Conservation (phyloP, 257 asterid species). For the Leptodermis oblonga region DNA sequence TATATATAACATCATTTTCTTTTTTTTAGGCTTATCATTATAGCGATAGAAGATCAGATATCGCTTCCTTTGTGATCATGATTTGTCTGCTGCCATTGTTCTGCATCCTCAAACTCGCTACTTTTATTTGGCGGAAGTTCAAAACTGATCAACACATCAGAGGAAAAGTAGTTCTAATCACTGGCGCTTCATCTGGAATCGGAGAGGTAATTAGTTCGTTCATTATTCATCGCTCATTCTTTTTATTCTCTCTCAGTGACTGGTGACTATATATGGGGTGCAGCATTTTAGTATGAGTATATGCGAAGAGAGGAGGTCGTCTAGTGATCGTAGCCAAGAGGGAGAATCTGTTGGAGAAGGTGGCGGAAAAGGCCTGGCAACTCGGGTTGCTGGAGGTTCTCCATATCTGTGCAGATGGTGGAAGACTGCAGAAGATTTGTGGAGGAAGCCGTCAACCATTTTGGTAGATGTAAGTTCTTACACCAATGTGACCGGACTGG, state of each 20-base stretch:
- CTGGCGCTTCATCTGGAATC: constrained; percentile 30
- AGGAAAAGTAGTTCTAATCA: constrained; percentile 29
- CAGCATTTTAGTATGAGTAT: constrained; percentile 61
- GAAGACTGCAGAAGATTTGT: constrained; percentile 46
- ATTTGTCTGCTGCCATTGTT: no score
- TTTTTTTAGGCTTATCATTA: no score
- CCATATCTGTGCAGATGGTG: constrained; percentile 36
- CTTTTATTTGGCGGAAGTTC: no score
- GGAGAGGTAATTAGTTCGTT: constrained; percentile 32
- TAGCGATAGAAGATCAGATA: no score
- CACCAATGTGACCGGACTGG: neutral
- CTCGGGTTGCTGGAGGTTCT: constrained; percentile 48
- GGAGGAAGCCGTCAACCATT: constrained; percentile 50
- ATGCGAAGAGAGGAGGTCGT: constrained; percentile 58
- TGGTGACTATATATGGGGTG: neutral
- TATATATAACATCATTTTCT: no score
- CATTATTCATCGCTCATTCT: no score
- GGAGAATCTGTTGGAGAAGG: constrained; percentile 41
- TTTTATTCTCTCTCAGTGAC: no score
- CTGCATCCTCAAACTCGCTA: no score
- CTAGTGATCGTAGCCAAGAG: constrained; percentile 57
- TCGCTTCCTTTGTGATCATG: no score
- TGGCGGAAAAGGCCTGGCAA: constrained; percentile 43
- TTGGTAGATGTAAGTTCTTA: constrained; percentile 38
- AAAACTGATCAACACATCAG: no score